These are phyloP conservation scores for Diaporthe vexans DNA, from an alignment of 2,329 filamentous ascomycete genomes.

Conservation along the genomic window DNA sequence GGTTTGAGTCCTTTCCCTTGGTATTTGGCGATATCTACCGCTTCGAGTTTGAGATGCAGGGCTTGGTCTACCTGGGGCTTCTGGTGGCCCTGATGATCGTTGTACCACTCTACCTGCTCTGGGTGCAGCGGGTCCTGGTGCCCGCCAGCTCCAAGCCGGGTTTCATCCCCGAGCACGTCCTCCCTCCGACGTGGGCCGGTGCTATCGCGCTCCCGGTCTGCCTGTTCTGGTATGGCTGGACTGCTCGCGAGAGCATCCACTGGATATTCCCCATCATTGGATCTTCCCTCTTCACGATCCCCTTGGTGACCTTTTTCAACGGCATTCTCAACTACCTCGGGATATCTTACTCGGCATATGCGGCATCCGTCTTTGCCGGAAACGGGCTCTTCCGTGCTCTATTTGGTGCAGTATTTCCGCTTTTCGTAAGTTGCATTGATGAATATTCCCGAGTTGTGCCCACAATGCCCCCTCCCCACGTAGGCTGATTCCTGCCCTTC, in stretches of 20 bases:
- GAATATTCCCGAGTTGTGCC: not conserved
- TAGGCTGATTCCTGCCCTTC: not conserved
- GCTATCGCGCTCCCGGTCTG: conserved; percentile 58
- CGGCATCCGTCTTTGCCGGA: conserved; percentile 11
- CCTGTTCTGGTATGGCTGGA: conserved; percentile 68
- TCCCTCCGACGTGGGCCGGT: conserved; percentile 19
- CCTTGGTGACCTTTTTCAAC: not conserved
- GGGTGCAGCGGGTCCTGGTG: conserved; percentile 1
- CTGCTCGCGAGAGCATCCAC: conserved; percentile 60
- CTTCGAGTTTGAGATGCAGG: conserved; percentile 15
- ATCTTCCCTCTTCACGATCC: not conserved
- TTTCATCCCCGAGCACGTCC: conserved; percentile 12
- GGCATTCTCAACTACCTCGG: conserved; percentile 10
- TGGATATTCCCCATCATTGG: conserved; percentile 69
- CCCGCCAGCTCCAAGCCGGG: not conserved
- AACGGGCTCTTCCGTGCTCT: not conserved
- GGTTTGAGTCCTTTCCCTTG: conserved; percentile 28
- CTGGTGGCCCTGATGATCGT: not conserved
- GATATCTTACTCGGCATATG: conserved; percentile 3
- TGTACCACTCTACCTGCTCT: conserved; percentile 6
- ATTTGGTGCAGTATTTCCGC: conserved; percentile 10
- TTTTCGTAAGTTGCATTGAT: not conserved
- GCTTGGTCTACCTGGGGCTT: conserved; percentile 3
- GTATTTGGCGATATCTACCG: conserved; percentile 14
- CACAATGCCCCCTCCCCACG: not conserved